phyloP scores from a whole-genome alignment of 2,329 filamentous ascomycete species.

The Calonectria fujianensis region DNA sequence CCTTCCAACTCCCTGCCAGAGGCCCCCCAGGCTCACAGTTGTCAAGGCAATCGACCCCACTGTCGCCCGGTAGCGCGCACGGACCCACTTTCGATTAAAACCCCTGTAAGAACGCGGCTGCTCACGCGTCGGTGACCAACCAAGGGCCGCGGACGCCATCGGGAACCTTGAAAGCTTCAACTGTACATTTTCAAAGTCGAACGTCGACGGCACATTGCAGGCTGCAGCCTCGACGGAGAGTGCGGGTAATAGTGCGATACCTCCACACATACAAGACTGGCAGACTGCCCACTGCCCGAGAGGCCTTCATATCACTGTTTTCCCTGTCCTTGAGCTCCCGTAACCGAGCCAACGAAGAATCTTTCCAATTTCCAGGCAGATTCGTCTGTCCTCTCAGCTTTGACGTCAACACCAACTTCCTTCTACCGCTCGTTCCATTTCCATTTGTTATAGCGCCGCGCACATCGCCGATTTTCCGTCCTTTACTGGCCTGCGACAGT shows the following conservation, averaged over 20 bases:
- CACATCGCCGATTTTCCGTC: not conserved
- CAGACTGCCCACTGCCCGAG: not conserved
- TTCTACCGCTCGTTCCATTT: conserved; percentile 1
- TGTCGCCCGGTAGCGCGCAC: conserved; percentile 40
- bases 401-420: conserved; percentile 34
- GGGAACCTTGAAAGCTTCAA: conserved; percentile 41
- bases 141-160: conserved; percentile 23
- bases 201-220: conserved; percentile 40
- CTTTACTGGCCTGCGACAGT: not conserved
- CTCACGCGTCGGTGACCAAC: conserved; percentile 45
- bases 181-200: conserved; percentile 46
- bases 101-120: conserved; percentile 53
- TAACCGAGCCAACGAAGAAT: conserved; percentile 31
- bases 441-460: conserved; percentile 1
- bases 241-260: conserved; percentile 28
- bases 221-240: conserved; percentile 43
- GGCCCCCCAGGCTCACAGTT: conserved; percentile 10
- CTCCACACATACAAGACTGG: not conserved
- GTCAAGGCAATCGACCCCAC: conserved; percentile 33
- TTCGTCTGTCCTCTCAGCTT: conserved; percentile 46
- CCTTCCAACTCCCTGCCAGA: not conserved
- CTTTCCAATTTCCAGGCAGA: conserved; percentile 38
- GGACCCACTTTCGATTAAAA: conserved; percentile 51
- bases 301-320: conserved; percentile 17
- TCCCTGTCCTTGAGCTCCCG: not conserved